phyloP scores from a whole-genome alignment of 805 yeast genomes.

The Candida loeiensis region DNA sequence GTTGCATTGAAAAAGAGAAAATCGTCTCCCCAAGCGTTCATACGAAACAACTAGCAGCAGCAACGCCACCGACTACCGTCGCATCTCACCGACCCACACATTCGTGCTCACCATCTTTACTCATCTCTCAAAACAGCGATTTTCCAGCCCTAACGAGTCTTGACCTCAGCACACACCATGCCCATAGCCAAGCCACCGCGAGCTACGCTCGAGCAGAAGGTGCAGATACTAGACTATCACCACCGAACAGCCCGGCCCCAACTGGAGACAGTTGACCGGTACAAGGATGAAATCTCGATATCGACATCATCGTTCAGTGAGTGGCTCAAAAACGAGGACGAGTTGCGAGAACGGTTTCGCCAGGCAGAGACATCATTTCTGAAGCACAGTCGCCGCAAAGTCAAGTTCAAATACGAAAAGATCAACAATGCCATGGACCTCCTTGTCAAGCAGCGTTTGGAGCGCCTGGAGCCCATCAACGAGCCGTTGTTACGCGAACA shows the following conservation, averaged over 20 bases:
- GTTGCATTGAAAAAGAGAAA: background rate
- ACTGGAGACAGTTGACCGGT: conserved; percentile 54
- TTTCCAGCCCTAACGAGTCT: background rate
- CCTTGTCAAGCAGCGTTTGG: conserved; percentile 44
- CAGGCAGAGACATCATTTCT: conserved; percentile 27
- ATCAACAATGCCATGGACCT: conserved; percentile 59
- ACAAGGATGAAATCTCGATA: conserved; percentile 47
- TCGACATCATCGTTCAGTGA: conserved; percentile 60
- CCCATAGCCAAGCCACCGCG: conserved; percentile 34
- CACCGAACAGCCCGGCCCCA: conserved; percentile 50
- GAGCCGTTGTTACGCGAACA: conserved; percentile 55
- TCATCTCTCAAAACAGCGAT: too few species aligned
- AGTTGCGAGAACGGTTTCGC: conserved; percentile 43
- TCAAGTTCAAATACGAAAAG: conserved; percentile 52
- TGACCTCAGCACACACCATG: too few species aligned
- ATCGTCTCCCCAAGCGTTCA: background rate
- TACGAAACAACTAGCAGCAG: background rate
- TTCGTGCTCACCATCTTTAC: too few species aligned
- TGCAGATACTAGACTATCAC: conserved; percentile 50
- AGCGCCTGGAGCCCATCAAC: conserved; percentile 44
- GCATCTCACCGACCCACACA: too few species aligned
- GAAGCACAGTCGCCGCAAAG: conserved; percentile 41
- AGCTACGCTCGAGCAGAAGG: conserved; percentile 58
- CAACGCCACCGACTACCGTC: too few species aligned
- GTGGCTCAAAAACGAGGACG: conserved; percentile 55